Percentiles rank a stretch among this genome's conserved stretches.
Evolutionary conservation across 129 eudicot genomes (phyloP).

Genomic region (Saussurea involucrata): DNA sequence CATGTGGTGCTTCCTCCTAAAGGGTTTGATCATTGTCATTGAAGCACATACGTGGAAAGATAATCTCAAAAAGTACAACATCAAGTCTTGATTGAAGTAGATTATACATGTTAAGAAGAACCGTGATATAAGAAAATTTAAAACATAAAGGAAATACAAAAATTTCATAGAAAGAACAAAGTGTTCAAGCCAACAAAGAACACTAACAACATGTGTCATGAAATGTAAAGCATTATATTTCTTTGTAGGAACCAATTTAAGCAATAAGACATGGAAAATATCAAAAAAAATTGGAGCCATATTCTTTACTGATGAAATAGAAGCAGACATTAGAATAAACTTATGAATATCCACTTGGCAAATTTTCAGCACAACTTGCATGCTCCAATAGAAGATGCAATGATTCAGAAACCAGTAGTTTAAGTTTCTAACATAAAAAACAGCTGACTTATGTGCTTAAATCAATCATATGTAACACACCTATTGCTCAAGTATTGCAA

Average conservation of each 20-base stretch:
- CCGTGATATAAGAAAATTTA: not conserved
- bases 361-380: no score
- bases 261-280: not conserved
- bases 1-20: conserved; percentile 99
- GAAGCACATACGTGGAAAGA: conserved; percentile 97
- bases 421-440: not conserved
- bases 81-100: conserved; percentile 83
- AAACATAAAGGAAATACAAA: not conserved
- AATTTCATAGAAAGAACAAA: not conserved
- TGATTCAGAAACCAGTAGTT: not conserved
- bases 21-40: conserved; percentile 88
- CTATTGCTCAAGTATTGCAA: conserved; percentile 90
- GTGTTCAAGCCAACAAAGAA: not conserved
- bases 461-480: conserved; percentile 33
- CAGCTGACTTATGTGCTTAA: conserved; percentile 1
- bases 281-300: not conserved
- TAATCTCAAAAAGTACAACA: conserved; percentile 82
- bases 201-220: not conserved
- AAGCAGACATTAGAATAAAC: not conserved
- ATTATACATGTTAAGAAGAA: conserved; percentile 49
- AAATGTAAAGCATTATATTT: not conserved
- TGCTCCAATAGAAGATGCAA: not conserved
- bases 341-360: not conserved
- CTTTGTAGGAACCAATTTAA: not conserved
- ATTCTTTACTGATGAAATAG: not conserved